Evolutionary conservation across 352 stramenopile genomes (phyloP).

Genomic region (Pythium brassicae): DNA sequence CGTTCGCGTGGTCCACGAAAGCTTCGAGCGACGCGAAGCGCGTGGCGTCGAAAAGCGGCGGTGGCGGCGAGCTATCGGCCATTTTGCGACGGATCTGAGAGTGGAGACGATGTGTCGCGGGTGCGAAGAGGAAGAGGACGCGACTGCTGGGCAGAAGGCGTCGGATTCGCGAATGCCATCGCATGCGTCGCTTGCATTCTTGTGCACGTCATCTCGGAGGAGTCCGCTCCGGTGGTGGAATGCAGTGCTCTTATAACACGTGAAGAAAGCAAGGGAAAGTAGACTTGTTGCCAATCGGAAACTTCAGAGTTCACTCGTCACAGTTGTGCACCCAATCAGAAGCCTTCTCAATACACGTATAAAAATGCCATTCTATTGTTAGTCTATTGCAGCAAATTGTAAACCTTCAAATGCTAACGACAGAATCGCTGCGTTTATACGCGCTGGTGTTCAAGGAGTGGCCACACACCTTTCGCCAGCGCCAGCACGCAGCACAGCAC

Average conservation of each 20-base stretch:
- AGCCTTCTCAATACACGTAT: too few species aligned
- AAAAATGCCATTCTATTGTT: too few species aligned
- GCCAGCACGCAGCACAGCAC: too few species aligned
- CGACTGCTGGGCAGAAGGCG: not conserved
- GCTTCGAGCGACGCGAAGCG: slow-evolving; percentile 54
- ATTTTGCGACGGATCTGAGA: not conserved
- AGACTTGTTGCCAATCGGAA: too few species aligned
- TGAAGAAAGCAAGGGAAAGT: not conserved
- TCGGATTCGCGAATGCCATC: not conserved
- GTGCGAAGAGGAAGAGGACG: not conserved
- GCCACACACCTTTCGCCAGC: too few species aligned
- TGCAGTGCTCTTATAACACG: not conserved
- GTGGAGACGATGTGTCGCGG: not conserved
- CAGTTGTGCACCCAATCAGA: too few species aligned
- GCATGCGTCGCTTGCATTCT: not conserved
- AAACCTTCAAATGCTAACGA: too few species aligned
- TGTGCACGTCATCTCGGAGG: too few species aligned
- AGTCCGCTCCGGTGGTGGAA: slow-evolving; percentile 1
- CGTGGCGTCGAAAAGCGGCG: slow-evolving; percentile 24
- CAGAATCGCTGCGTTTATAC: too few species aligned
- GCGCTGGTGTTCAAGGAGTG: too few species aligned
- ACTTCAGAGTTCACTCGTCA: too few species aligned
- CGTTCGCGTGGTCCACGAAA: slow-evolving; percentile 64
- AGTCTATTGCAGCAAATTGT: too few species aligned
- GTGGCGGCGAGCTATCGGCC: not conserved